Evolutionary conservation across 805 yeast species (phyloP).

Genomic region (Wickerhamomyces mucosus): DNA sequence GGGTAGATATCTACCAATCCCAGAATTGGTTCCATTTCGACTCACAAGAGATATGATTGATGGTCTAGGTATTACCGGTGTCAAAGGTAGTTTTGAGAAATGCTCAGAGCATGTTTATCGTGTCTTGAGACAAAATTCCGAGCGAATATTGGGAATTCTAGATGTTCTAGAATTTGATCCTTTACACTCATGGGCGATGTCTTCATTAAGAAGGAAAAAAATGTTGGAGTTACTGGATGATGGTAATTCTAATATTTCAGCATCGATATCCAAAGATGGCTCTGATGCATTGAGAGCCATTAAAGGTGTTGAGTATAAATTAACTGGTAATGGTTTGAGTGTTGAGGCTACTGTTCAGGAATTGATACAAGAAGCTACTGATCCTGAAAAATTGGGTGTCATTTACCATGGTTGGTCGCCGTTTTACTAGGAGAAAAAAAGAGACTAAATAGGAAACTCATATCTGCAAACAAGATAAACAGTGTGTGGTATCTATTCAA

Average conservation of each 20-base stretch:
- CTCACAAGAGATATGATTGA: constrained; percentile 85
- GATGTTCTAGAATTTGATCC: constrained; percentile 92
- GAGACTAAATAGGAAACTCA: too few species aligned
- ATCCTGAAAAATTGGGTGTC: constrained; percentile 54
- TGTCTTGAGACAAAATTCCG: constrained; percentile 55
- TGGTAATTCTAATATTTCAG: constrained; percentile 6
- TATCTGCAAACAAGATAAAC: too few species aligned
- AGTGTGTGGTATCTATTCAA: too few species aligned
- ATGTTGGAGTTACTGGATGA: constrained; percentile 30
- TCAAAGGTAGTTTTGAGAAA: constrained; percentile 63
- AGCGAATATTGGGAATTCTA: constrained; percentile 67
- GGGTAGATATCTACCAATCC: constrained; percentile 73
- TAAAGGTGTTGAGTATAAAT: constrained; percentile 58
- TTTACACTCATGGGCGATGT: constrained; percentile 80
- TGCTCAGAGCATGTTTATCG: constrained; percentile 67
- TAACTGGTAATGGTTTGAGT: constrained; percentile 57
- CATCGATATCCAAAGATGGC: too few species aligned
- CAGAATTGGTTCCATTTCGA: constrained; percentile 91
- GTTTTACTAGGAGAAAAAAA: constrained; percentile 34
- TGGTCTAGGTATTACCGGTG: constrained; percentile 87
- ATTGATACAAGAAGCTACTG: constrained; percentile 67
- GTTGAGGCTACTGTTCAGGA: constrained; percentile 80
- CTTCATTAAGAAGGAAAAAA: constrained; percentile 56
- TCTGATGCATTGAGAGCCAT: constrained; percentile 75
- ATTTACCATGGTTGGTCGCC: constrained; percentile 85